phyloP scores from a whole-genome alignment of 768 basidiomycete genomes.

The Cytidiella melzeri region DNA sequence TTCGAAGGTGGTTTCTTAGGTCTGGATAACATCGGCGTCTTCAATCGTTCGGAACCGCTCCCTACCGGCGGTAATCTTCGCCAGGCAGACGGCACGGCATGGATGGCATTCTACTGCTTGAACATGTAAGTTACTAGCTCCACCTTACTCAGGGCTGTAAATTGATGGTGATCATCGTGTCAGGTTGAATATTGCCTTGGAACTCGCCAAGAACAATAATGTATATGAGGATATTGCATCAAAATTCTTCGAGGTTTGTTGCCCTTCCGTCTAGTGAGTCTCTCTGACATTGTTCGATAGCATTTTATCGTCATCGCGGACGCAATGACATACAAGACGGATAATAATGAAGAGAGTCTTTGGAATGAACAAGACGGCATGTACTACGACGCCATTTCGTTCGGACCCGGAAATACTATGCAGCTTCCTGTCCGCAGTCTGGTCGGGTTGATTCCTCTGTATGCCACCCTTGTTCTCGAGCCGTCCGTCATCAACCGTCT shows the following conservation, averaged over 20 bases:
- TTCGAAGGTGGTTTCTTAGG: slow-evolving; percentile 99
- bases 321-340: slow-evolving; percentile 90
- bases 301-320: slow-evolving; percentile 99
- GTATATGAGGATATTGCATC: slow-evolving; percentile 99
- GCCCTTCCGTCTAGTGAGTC: background rate
- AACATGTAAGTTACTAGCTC: slow-evolving; percentile 64
- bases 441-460: slow-evolving; percentile 96
- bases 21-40: slow-evolving; percentile 95
- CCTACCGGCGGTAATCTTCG: slow-evolving; percentile 92
- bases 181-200: slow-evolving; percentile 95
- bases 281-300: slow-evolving; percentile 29
- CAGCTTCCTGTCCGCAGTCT: slow-evolving; percentile 92
- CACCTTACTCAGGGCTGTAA: background rate
- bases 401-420: slow-evolving; percentile 73
- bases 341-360: slow-evolving; percentile 72
- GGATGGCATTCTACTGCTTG: slow-evolving; percentile 99
- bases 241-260: slow-evolving; percentile 83
- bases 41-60: slow-evolving; percentile 95
- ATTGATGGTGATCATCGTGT: slow-evolving; percentile 1
- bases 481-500: slow-evolving; percentile 84
- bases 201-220: slow-evolving; percentile 94
- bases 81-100: slow-evolving; percentile 97
- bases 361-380: slow-evolving; percentile 98
- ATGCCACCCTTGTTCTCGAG: slow-evolving; percentile 91
- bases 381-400: slow-evolving; percentile 97